These are phyloP conservation scores for Pyrenochaeta sp. DNA, from an alignment of 2,329 filamentous ascomycete genomes.

Conservation along the genomic window DNA sequence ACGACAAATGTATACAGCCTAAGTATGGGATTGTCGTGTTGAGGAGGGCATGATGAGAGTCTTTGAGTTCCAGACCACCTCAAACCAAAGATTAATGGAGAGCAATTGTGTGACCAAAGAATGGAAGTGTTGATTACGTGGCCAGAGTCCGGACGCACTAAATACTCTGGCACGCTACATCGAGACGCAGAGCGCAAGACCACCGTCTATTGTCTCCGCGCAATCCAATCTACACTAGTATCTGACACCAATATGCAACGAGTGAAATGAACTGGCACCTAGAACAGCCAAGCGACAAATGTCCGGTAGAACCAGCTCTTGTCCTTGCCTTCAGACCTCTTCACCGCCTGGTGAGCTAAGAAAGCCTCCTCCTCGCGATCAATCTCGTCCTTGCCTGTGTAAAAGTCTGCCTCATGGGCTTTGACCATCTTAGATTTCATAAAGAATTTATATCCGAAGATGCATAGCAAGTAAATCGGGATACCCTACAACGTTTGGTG, in stretches of 20 bases:
- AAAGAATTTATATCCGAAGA: conserved; percentile 63
- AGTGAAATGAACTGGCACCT: conserved; percentile 25
- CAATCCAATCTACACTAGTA: conserved; percentile 2
- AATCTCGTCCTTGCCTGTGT: conserved; percentile 75
- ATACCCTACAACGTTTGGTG: conserved; percentile 69
- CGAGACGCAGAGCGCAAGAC: neutral
- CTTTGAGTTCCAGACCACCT: neutral
- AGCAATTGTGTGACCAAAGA: neutral
- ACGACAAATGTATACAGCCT: too few relatives aligned
- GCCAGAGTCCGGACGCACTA: neutral
- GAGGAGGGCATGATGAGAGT: neutral
- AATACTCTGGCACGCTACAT: neutral
- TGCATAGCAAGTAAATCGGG: conserved; percentile 72
- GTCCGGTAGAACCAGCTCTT: conserved; percentile 65
- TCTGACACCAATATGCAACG: conserved; percentile 2
- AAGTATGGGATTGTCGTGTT: too few relatives aligned
- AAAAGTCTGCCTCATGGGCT: conserved; percentile 72
- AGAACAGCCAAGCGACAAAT: conserved; percentile 70
- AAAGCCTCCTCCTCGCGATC: conserved; percentile 77
- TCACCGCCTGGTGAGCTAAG: conserved; percentile 62
- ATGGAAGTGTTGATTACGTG: neutral
- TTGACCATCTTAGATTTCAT: conserved; percentile 53
- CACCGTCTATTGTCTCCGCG: neutral
- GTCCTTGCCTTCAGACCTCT: conserved; percentile 43
- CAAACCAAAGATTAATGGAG: neutral